Conservation (phyloP, 2,329 filamentous ascomycete genomes). For the Microdochium paspali region DNA sequence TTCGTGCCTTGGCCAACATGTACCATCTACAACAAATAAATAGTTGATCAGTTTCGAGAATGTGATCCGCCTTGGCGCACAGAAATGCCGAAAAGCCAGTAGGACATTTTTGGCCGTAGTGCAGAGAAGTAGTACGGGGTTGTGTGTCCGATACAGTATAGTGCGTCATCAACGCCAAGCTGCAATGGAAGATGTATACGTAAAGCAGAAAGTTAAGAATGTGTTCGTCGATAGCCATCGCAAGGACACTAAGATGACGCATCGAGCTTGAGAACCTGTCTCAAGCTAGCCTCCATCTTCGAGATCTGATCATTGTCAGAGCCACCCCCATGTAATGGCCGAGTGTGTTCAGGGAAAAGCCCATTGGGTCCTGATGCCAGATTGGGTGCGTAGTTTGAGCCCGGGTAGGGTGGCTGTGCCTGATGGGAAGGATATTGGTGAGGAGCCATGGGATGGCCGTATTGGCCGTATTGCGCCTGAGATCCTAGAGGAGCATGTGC, state of each 20-base stretch:
- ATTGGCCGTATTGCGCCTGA: background rate
- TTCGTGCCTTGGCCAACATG: too few relatives aligned
- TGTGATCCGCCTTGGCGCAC: background rate
- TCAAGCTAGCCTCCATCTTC: slow-evolving; percentile 43
- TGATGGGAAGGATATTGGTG: slow-evolving; percentile 19
- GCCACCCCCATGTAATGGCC: background rate
- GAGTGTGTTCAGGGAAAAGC: background rate
- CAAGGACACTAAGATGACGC: slow-evolving; percentile 6
- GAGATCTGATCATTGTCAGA: slow-evolving; percentile 24
- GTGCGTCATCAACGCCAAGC: slow-evolving; percentile 3
- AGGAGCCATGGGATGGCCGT: slow-evolving; percentile 4
- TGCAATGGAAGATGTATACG: slow-evolving; percentile 1
- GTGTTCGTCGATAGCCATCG: background rate
- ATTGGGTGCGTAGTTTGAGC: background rate
- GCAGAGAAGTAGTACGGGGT: background rate
- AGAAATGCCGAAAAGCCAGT: background rate
- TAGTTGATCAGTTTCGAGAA: background rate
- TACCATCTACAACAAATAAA: background rate
- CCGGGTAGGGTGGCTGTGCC: background rate
- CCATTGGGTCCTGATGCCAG: slow-evolving; percentile 1
- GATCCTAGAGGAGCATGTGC: background rate
- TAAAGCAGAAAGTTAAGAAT: slow-evolving; percentile 2
- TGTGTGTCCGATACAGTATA: slow-evolving; percentile 1
- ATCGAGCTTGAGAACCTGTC: slow-evolving; percentile 38
- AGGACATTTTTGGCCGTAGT: background rate